phyloP scores from a whole-genome alignment of 192 early-diverging fungal genomes.

The Umbelopsis sp. region DNA sequence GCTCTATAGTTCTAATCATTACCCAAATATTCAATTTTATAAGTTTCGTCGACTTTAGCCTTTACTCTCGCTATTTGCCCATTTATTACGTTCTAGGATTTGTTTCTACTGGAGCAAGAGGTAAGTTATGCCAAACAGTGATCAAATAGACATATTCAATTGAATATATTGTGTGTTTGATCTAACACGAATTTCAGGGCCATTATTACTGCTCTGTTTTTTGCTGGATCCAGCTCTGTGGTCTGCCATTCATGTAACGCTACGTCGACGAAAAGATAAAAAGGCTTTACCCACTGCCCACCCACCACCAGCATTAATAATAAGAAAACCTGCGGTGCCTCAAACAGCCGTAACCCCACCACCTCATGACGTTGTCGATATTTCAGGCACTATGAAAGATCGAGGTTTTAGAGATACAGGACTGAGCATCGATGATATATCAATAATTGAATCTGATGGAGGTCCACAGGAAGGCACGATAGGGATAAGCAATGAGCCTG shows the following conservation, averaged over 20 bases:
- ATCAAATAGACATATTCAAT: too few relatives aligned
- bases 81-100: neutral
- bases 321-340: too few relatives aligned
- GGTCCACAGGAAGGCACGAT: too few relatives aligned
- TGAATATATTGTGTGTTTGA: neutral
- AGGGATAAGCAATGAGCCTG: too few relatives aligned
- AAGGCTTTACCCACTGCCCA: too few relatives aligned
- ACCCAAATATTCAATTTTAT: constrained; percentile 9
- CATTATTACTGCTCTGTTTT: constrained; percentile 1
- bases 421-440: too few relatives aligned
- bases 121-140: neutral
- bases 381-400: too few relatives aligned
- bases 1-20: neutral
- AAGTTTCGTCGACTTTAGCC: neutral
- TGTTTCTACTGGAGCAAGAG: neutral
- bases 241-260: neutral
- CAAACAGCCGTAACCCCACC: too few relatives aligned
- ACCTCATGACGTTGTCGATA: too few relatives aligned
- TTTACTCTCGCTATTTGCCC: neutral
- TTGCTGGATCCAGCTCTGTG: neutral
- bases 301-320: too few relatives aligned
- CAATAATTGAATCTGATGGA: too few relatives aligned
- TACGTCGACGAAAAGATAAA: neutral
- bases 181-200: neutral
- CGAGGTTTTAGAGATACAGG: too few relatives aligned